These are phyloP conservation scores for Leptomonas seymouri DNA, from an alignment of 208 protist species.

Conservation along the genomic window DNA sequence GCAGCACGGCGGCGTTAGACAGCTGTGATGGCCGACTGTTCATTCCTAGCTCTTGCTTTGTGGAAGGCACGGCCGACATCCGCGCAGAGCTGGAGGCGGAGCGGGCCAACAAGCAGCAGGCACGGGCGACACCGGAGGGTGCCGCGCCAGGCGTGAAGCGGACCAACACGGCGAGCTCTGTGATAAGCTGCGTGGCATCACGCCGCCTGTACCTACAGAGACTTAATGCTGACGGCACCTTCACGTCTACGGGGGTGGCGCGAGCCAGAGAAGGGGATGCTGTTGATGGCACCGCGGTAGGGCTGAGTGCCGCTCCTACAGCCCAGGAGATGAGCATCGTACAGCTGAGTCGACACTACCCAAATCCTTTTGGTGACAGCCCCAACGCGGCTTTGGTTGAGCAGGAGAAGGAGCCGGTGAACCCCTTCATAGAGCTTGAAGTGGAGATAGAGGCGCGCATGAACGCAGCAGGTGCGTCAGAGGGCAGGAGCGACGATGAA, in stretches of 20 bases:
- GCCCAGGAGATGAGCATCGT: conserved; percentile 44
- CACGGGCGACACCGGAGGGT: conserved; percentile 72
- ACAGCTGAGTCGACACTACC: conserved; percentile 74
- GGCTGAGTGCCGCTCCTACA: conserved; percentile 13
- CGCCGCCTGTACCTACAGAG: conserved; percentile 3
- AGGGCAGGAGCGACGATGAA: conserved; percentile 3
- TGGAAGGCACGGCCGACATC: conserved; percentile 59
- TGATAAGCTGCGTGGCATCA: background rate
- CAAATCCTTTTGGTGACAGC: conserved; percentile 84
- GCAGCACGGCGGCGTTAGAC: background rate
- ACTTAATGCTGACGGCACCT: conserved; percentile 14
- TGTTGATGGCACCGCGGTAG: background rate
- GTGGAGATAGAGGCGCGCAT: conserved; percentile 40
- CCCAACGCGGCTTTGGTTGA: conserved; percentile 62
- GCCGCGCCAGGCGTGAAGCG: conserved; percentile 77
- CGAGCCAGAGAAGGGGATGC: background rate
- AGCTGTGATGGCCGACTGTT: conserved; percentile 32
- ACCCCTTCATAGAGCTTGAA: conserved; percentile 76
- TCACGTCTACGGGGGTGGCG: background rate
- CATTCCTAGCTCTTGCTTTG: conserved; percentile 45
- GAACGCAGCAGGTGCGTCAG: conserved; percentile 19
- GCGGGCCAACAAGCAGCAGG: conserved; percentile 18
- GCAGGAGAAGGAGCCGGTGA: conserved; percentile 74
- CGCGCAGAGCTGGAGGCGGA: conserved; percentile 48
- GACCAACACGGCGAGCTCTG: background rate